Base-by-base conservation (phyloP, 805 yeast species). In the Ogataea naganishii region DNA sequence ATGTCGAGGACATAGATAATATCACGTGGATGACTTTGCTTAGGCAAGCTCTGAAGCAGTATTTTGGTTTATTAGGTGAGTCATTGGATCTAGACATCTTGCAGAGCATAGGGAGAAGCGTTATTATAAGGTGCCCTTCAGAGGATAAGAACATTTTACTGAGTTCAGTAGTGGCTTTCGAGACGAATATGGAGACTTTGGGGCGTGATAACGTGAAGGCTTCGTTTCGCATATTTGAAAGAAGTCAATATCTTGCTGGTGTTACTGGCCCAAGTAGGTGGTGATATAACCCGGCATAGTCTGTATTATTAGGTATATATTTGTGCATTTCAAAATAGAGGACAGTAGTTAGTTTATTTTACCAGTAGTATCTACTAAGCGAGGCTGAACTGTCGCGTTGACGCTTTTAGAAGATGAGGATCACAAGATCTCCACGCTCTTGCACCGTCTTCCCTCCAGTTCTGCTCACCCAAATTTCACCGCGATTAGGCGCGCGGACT, bases 41-140 rank as follows among this genome's bases (percentile, higher is more conserved):
- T 10, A 24, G 24, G n/a, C 25, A 27, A 5, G 36, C 53, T 5
- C 31, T 52, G n/a, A 41, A 36, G 23, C 33, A 33, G 15, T 29
- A 44, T n/a, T 35, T 41, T 26, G 59, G 59, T 5, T 21, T 46
- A 1, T 15, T 47, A 7, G 59, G 58, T 1, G 47, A 42, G 18
- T 32, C 55, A 1, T 38, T 40, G 2, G 41, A 46, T n/a, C 46
- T 41, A 21, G 58, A 51, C 35, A 26, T 49, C 13, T 24, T 52
- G 27, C 29, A 39, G 16, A 16, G 24, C 2, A 17, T 16, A 4
- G 18, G 27, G 1, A 10, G 24, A 5, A 34, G 23, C 14, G 41
- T 34, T 9, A 34, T 49, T 14, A 27, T 52, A 7, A 30, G 59
- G 16, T 40, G 48, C 1, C 43, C 51, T 11, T 30, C 38, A 6